Conservation (phyloP, 306 rosid species). For the Quercus gilva region DNA sequence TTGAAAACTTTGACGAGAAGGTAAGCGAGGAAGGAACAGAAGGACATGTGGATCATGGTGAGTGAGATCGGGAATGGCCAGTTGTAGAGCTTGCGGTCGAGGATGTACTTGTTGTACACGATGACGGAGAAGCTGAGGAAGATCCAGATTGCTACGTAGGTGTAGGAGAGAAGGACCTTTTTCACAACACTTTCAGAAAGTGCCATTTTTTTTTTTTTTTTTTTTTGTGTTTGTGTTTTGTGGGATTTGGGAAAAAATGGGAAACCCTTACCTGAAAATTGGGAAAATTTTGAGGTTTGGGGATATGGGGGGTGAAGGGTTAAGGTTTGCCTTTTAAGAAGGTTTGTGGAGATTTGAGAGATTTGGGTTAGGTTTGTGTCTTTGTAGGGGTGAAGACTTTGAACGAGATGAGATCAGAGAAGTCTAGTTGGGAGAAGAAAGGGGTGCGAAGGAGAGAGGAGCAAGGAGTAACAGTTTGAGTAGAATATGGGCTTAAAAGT, state of each 20-base stretch:
- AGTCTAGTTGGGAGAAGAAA: background rate
- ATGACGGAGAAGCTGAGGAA: constrained; percentile 91
- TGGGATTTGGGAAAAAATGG: background rate
- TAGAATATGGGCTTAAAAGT: too few relatives aligned
- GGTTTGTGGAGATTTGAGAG: background rate
- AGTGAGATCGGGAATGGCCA: constrained; percentile 96
- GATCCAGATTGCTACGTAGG: constrained; percentile 91
- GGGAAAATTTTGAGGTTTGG: background rate
- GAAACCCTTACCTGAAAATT: constrained; percentile 35
- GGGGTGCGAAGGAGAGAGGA: too few relatives aligned
- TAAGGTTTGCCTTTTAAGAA: background rate
- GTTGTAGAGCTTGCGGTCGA: constrained; percentile 87
- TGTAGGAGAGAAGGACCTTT: constrained; percentile 77
- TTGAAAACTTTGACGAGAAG: constrained; percentile 76
- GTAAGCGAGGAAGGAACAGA: constrained; percentile 83
- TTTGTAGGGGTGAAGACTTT: background rate
- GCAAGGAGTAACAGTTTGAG: background rate
- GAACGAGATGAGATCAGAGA: background rate
- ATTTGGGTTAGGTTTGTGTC: background rate
- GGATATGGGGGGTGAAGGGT: background rate
- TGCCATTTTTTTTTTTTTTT: constrained; percentile 39
- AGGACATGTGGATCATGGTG: constrained; percentile 98
- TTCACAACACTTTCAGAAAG: constrained; percentile 71
- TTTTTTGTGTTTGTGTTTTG: too few relatives aligned
- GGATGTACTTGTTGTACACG: constrained; percentile 94